phyloP scores from a whole-genome alignment of 257 asterid genomes.

The Nicotiana undulata region DNA sequence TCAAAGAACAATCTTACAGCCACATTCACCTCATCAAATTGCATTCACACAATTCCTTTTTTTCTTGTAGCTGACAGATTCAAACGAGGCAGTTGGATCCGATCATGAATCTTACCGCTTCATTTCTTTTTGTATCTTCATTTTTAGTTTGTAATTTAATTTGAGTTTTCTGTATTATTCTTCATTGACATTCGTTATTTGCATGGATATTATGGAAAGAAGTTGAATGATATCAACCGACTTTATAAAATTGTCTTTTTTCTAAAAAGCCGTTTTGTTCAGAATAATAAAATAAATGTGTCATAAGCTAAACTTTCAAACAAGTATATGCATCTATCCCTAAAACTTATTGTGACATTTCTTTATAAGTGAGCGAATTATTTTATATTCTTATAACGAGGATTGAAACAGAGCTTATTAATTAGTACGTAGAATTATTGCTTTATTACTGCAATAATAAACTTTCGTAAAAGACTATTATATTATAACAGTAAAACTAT shows the following conservation, averaged over 20 bases:
- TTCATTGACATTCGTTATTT: background rate
- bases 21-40: background rate
- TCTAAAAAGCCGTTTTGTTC: background rate
- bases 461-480: too few species aligned
- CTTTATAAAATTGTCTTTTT: background rate
- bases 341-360: too few species aligned
- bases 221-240: background rate
- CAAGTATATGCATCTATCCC: background rate
- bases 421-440: too few species aligned
- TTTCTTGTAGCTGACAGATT: slow-evolving; percentile 1
- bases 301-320: background rate
- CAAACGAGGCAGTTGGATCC: background rate
- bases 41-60: background rate
- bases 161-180: background rate
- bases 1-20: background rate
- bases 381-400: too few species aligned
- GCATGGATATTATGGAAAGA: background rate
- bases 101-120: background rate
- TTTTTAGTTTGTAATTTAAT: too few species aligned
- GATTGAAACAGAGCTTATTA: too few species aligned
- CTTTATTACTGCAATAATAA: too few species aligned
- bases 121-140: background rate
- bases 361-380: too few species aligned
- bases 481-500: too few species aligned
- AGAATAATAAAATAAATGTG: background rate